Conservation (phyloP, 805 yeast species). For the Monosporozyma aerobia region DNA sequence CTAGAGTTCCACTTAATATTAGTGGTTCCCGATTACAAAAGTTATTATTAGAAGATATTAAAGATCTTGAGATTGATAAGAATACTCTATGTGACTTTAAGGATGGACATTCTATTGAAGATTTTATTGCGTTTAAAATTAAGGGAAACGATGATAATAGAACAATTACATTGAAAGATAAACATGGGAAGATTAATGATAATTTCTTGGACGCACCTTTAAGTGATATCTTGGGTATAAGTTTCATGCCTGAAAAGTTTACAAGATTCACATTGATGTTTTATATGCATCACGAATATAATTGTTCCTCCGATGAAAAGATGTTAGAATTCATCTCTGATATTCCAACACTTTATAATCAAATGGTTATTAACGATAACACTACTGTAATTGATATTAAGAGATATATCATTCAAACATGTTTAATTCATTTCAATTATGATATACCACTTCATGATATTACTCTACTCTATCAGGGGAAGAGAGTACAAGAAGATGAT, state of each 20-base stretch:
- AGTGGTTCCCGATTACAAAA: conserved; percentile 14
- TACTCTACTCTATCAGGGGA: conserved; percentile 24
- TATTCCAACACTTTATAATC: conserved; percentile 20
- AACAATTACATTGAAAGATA: conserved; percentile 7
- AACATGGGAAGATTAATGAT: conserved; percentile 6
- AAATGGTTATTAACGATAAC: conserved; percentile 14
- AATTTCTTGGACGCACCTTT: conserved; percentile 18
- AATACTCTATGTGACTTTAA: conserved; percentile 10
- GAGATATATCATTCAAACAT: conserved; percentile 19
- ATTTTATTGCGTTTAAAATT: conserved; percentile 17
- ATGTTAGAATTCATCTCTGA: conserved; percentile 1
- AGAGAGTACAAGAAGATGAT: conserved; percentile 7
- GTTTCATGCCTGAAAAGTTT: conserved; percentile 27
- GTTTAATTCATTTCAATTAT: conserved; percentile 14
- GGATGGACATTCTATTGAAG: conserved; percentile 10
- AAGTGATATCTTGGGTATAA: conserved; percentile 26
- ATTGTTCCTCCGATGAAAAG: conserved; percentile 4
- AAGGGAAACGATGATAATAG: conserved; percentile 14
- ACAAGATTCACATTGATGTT: conserved; percentile 25
- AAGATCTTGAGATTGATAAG: conserved; percentile 11
- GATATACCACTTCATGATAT: conserved; percentile 10
- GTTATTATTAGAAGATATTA: conserved; percentile 10
- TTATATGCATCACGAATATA: conserved; percentile 15
- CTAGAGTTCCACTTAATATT: conserved; percentile 6
- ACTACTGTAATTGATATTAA: conserved; percentile 23